Evolutionary conservation across 2,329 filamentous ascomycete species (phyloP), one percentile per base, ranked within the genome.

Genomic region (Ploettnerulaceae sp.): DNA sequence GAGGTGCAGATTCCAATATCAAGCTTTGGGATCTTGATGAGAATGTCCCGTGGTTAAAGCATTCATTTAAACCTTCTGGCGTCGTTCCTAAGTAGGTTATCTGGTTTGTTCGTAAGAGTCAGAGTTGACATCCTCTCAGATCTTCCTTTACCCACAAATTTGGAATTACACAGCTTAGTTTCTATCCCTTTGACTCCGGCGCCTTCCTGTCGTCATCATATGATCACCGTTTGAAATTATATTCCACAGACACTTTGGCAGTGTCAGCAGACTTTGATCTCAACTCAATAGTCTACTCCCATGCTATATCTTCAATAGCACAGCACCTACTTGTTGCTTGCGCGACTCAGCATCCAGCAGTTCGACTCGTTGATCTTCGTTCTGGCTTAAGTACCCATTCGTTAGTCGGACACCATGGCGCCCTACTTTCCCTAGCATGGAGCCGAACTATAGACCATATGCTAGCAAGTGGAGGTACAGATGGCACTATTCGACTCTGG

Each of bases 21-120:
- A 86, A 82, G 56, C 69, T 96, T 35, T 96, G 90, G 90, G 84
- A 96, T 66, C 76, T 96, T 5, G 86, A 95, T 59, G 69, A 75
- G 39, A 70, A 72, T 50, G 66, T 70, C 52, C 64, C 48, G 12
- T 45, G 45, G 6, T 35, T 48, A 51, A 51, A 65, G 64, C 73
- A 73, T 59, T 73, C 64, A 14, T 82, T 76, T 58, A 72, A 68
- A 5, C 77, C 86, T 2, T 64, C 75, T 15, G 74, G 71, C 39
- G 70, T 69, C 18, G 70, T 80, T 38, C 59, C 68, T 11, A 71
- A 73, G 38, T 73, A 40, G 35, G 47, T 20, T 26, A 7, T 28
- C 14, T 24, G 7, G 5, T 18, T 15, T 12, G 12, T 6, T 37
- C 12, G 14, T 20, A 14, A 24, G 14, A n/a, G 3, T 7, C 22